Percentiles rank a stretch among this genome's conserved stretches.
Conservation (phyloP, 768 basidiomycete genomes). For the Rhodocollybia butyracea region DNA sequence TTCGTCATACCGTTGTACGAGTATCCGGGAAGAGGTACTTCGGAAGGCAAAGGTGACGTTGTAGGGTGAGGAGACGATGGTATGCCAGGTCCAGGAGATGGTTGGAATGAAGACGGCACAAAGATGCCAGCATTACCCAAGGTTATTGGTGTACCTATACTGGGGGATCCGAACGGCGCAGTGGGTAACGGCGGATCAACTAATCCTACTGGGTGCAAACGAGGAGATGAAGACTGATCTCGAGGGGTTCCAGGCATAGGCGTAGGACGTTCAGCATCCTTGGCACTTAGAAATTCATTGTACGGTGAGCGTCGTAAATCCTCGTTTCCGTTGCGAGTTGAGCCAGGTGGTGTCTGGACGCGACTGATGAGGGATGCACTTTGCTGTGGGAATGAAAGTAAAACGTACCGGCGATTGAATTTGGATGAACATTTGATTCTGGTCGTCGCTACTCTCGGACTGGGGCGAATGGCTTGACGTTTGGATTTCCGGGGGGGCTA, state of each 20-base stretch:
- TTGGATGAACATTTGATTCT: neutral
- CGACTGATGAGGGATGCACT: neutral
- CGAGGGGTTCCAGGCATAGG: slow-evolving; percentile 6
- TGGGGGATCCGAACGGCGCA: slow-evolving; percentile 3
- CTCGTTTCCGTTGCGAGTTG: neutral
- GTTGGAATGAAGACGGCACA: slow-evolving; percentile 3
- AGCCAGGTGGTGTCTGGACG: slow-evolving; percentile 4
- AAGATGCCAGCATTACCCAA: slow-evolving; percentile 3
- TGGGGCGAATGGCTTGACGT: neutral
- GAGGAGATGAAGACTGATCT: neutral
- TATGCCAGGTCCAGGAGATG: neutral
- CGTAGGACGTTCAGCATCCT: slow-evolving; percentile 2
- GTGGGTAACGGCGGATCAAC: slow-evolving; percentile 2
- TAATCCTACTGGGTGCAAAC: neutral
- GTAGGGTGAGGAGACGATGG: neutral
- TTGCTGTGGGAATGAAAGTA: neutral
- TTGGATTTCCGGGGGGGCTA: neutral
- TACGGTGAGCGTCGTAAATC: neutral
- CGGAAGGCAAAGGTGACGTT: neutral
- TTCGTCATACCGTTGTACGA: neutral
- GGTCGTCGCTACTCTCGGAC: slow-evolving; percentile 3
- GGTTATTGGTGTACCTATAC: slow-evolving; percentile 3
- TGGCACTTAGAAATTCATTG: slow-evolving; percentile 5
- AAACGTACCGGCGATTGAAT: slow-evolving; percentile 3
- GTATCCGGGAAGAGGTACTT: neutral